phyloP scores from a whole-genome alignment of 805 yeast genomes.

The Maudiozyma barnettii region DNA sequence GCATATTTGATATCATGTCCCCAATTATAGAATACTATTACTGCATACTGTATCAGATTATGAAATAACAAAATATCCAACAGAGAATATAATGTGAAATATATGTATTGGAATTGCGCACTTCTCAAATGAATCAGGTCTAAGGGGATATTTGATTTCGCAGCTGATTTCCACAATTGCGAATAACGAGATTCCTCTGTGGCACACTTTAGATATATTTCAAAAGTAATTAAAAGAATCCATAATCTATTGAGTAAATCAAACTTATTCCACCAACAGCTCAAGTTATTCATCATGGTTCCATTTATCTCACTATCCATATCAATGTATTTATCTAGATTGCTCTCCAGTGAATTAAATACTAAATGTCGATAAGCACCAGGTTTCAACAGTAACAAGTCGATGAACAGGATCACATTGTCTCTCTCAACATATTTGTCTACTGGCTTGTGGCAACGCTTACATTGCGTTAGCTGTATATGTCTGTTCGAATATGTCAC shows the following conservation, averaged over 20 bases:
- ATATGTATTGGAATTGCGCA: conserved; percentile 43
- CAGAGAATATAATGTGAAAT: conserved; percentile 45
- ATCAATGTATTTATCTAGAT: conserved; percentile 10
- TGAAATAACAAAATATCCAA: conserved; percentile 38
- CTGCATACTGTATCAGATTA: conserved; percentile 26
- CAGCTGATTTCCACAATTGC: not conserved
- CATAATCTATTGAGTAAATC: conserved; percentile 39
- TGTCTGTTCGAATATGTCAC: conserved; percentile 67
- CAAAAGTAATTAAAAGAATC: conserved; percentile 63
- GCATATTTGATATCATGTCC: conserved; percentile 15
- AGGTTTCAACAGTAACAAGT: conserved; percentile 71
- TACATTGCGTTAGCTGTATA: conserved; percentile 70
- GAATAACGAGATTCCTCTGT: conserved; percentile 46
- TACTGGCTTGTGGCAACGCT: conserved; percentile 60
- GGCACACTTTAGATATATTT: conserved; percentile 89
- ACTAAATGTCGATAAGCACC: conserved; percentile 84
- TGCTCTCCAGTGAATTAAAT: conserved; percentile 46
- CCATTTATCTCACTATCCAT: not conserved
- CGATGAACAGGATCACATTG: conserved; percentile 72
- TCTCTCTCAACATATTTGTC: conserved; percentile 92
- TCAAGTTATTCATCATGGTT: not conserved
- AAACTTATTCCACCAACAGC: conserved; percentile 15
- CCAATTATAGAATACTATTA: conserved; percentile 25
- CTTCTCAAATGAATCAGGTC: conserved; percentile 29
- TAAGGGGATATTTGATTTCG: conserved; percentile 19